Conservation (phyloP, 306 rosid genomes). For the Psophocarpus tetragonolobus region DNA sequence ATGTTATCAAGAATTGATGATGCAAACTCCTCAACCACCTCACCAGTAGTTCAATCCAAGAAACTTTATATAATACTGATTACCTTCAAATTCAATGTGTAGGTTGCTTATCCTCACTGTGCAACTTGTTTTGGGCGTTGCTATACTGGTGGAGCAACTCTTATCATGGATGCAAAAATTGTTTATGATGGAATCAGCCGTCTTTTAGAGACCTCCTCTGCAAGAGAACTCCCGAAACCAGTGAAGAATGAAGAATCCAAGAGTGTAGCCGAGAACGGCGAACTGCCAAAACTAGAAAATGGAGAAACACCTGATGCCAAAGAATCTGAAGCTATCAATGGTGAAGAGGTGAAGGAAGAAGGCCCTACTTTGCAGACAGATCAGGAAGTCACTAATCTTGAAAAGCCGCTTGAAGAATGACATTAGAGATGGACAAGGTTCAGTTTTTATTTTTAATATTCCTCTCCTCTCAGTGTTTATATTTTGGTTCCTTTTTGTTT, state of each 20-base stretch:
- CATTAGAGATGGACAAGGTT: slow-evolving; percentile 18
- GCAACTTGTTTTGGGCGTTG: slow-evolving; percentile 96
- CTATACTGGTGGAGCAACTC: slow-evolving; percentile 75
- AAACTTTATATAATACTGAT: slow-evolving; percentile 4
- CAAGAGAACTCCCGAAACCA: slow-evolving; percentile 72
- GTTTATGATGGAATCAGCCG: slow-evolving; percentile 73
- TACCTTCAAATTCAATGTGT: slow-evolving; percentile 30
- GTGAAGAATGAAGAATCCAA: slow-evolving; percentile 53
- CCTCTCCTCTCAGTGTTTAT: not conserved
- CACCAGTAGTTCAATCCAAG: slow-evolving; percentile 1
- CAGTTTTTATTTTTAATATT: not conserved
- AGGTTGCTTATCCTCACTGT: slow-evolving; percentile 89
- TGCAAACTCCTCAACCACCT: not conserved
- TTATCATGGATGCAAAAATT: slow-evolving; percentile 74
- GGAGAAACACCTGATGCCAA: slow-evolving; percentile 53
- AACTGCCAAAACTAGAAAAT: slow-evolving; percentile 56
- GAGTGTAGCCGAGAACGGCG: slow-evolving; percentile 58
- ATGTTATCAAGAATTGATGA: not conserved
- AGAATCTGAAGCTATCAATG: slow-evolving; percentile 40
- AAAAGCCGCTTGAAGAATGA: slow-evolving; percentile 37
- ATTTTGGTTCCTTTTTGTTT: not conserved
- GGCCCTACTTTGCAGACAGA: slow-evolving; percentile 40
- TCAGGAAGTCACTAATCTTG: slow-evolving; percentile 40
- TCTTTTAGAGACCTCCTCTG: slow-evolving; percentile 60
- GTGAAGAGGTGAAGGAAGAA: slow-evolving; percentile 45